phyloP scores from a whole-genome alignment of 768 basidiomycete genomes.

The Tylopilus balloui region DNA sequence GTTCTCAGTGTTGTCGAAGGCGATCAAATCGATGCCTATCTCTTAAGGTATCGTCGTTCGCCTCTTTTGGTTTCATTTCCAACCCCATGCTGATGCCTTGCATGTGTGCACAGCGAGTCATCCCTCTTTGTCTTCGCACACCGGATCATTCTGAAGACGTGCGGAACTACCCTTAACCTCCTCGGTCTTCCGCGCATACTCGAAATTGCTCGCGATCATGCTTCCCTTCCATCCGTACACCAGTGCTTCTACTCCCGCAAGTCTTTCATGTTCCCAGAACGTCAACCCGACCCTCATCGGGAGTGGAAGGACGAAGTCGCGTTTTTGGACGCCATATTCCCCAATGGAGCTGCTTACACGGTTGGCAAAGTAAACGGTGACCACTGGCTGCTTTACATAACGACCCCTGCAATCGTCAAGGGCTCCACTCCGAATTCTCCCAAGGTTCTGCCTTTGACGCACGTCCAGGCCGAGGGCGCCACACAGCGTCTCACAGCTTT shows the following conservation, averaged over 20 bases:
- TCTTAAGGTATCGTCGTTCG: slow-evolving; percentile 64
- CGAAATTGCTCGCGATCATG: slow-evolving; percentile 76
- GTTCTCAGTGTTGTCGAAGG: slow-evolving; percentile 89
- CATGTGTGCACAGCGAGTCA: slow-evolving; percentile 70
- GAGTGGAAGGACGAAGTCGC: slow-evolving; percentile 93
- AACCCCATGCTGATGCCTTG: slow-evolving; percentile 8
- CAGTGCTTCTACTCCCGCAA: slow-evolving; percentile 98
- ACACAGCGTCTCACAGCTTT: slow-evolving; percentile 5
- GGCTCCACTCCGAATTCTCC: slow-evolving; percentile 22
- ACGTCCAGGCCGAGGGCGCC: slow-evolving; percentile 13
- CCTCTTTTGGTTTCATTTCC: slow-evolving; percentile 5
- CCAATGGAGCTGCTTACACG: slow-evolving; percentile 88
- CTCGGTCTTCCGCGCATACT: slow-evolving; percentile 93
- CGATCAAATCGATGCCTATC: slow-evolving; percentile 89
- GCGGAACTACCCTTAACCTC: slow-evolving; percentile 97
- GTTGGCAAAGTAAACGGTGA: slow-evolving; percentile 98
- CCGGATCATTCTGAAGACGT: slow-evolving; percentile 96
- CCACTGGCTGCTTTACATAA: slow-evolving; percentile 97
- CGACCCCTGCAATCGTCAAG: slow-evolving; percentile 45
- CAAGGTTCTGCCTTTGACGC: slow-evolving; percentile 13
- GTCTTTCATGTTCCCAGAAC: slow-evolving; percentile 98
- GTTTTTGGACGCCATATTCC: slow-evolving; percentile 87
- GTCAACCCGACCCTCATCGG: slow-evolving; percentile 86
- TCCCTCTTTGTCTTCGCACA: slow-evolving; percentile 94
- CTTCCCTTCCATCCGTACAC: slow-evolving; percentile 65